These are phyloP conservation scores for Pyricularia grisea DNA, from an alignment of 2,329 filamentous ascomycete species.

Conservation along the genomic window DNA sequence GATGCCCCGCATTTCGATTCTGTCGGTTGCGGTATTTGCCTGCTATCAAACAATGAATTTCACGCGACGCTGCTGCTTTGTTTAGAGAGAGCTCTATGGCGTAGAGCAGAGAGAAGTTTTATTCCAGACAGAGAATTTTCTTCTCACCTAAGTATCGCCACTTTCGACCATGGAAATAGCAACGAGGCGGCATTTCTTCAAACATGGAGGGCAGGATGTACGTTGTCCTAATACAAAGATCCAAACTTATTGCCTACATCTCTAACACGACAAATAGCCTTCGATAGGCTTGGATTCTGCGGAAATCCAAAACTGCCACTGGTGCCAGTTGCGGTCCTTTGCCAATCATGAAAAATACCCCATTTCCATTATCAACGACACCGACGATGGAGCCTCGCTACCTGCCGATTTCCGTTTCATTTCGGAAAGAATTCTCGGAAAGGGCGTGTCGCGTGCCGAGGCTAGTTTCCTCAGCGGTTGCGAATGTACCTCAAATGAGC, in stretches of 20 bases:
- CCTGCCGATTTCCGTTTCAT: conserved; percentile 63
- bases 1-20: background rate
- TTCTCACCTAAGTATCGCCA: background rate
- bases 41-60: background rate
- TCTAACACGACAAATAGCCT: conserved; percentile 16
- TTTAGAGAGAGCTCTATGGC: background rate
- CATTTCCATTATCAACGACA: conserved; percentile 55
- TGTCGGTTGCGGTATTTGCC: background rate
- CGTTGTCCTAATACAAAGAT: background rate
- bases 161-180: conserved; percentile 30
- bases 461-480: conserved; percentile 61
- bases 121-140: no score
- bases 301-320: conserved; percentile 40
- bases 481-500: conserved; percentile 48
- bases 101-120: background rate
- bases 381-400: conserved; percentile 41
- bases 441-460: conserved; percentile 50
- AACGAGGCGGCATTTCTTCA: conserved; percentile 38
- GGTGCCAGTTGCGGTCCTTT: conserved; percentile 51
- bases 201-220: conserved; percentile 27
- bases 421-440: conserved; percentile 45
- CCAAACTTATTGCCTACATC: background rate
- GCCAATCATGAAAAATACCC: conserved; percentile 36
- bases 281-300: conserved; percentile 10
- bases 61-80: background rate